Conservation (phyloP, 306 rosid species). For the Styphnolobium japonicum region DNA sequence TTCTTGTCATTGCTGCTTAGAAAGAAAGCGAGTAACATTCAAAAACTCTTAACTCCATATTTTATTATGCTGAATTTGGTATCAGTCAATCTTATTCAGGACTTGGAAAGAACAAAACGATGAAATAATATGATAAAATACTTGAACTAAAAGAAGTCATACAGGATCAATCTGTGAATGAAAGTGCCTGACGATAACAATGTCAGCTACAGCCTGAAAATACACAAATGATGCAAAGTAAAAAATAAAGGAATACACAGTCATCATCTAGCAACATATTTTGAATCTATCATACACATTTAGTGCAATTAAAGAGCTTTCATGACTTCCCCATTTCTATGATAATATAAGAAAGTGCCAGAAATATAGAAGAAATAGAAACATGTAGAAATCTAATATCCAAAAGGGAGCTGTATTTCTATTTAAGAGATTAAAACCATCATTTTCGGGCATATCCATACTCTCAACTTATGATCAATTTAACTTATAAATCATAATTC, state of each 20-base stretch:
- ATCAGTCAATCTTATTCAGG: not conserved
- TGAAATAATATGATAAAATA: not conserved
- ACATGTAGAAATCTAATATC: not conserved
- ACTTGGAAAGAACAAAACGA: not conserved
- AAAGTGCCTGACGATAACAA: conserved; percentile 57
- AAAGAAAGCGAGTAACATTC: not conserved
- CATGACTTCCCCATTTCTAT: not conserved
- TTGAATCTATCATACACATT: not conserved
- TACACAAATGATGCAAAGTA: conserved; percentile 12
- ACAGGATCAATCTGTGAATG: conserved; percentile 58
- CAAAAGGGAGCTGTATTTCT: not conserved
- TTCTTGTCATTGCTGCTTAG: not conserved
- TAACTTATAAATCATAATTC: not conserved
- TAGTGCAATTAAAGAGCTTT: not conserved
- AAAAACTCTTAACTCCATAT: not conserved
- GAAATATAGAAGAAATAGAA: not conserved
- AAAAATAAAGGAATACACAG: not conserved
- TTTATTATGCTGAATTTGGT: conserved; percentile 3
- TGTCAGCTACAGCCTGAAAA: conserved; percentile 81
- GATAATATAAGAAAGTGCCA: not conserved
- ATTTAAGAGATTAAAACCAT: not conserved
- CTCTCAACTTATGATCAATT: not conserved
- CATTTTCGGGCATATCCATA: not conserved
- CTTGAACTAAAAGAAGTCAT: conserved; percentile 30
- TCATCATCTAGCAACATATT: not conserved